Evolutionary conservation across 306 rosid species (phyloP), one percentile per base, ranked within the genome.

Genomic region (Biancaea sappan): DNA sequence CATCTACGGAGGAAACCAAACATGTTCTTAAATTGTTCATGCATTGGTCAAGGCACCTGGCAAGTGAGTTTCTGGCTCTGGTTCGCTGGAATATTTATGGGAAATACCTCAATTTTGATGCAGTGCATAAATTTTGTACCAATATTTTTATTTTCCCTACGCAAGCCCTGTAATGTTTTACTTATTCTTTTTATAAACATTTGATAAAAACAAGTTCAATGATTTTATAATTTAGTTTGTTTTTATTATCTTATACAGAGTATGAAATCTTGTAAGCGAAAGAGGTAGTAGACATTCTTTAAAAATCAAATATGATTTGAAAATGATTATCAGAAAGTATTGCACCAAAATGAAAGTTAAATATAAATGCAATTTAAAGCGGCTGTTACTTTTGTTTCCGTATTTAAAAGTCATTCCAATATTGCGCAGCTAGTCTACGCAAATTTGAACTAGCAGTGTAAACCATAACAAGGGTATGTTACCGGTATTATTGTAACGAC

Each of bases 111-210:
- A n/a, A 47, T 26, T 51, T 18, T 57, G 19, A 18, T 69, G 61
- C 24, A 21, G 71, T 48, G 75, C 59, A 21, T 38, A 11, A 69
- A 52, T 62, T 73, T 74, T 77, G 67, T 70, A 41, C 44, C 28
- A n/a, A 16, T 58, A 29, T 16, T n/a, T 19, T 37, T 47, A 2
- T 16, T 4, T 19, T 24, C 37, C 19, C 12, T 61, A 34, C 14
- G 37, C 28, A 0, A 16, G 47, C 67, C 16, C 11, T 61, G 67
- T 40, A 34, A 47, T 47, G 6, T 47, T 43, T 41, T 13, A 16
- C 8, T 22, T 18, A 35, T 61, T 35, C 67, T 61, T 34, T 37
- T 1, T 10, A n/a, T 14, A 19, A 19, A 5, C 68, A 19, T 37
- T 62, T 11, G 4, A 62, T 18, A 34, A 19, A 19, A 61, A 3